phyloP scores from a whole-genome alignment of 768 basidiomycete genomes.

The Mycena epipterygia region DNA sequence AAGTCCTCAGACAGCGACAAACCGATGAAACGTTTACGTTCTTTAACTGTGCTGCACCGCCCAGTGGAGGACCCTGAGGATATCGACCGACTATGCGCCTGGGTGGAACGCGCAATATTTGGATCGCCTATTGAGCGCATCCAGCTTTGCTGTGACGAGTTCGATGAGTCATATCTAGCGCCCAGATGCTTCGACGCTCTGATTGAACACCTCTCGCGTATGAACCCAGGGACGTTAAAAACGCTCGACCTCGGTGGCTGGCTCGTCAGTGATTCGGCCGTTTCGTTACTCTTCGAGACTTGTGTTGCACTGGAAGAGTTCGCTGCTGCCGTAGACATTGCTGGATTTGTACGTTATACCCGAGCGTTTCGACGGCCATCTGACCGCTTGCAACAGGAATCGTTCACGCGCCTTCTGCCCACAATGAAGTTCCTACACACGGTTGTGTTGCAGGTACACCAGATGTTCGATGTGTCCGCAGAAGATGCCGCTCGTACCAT shows the following conservation, averaged over 20 bases:
- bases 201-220: constrained; percentile 52
- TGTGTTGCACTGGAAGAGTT: constrained; percentile 56
- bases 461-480: constrained; percentile 37
- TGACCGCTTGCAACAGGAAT: constrained; percentile 32
- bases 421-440: constrained; percentile 47
- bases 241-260: constrained; percentile 48
- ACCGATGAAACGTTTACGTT: constrained; percentile 45
- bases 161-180: constrained; percentile 38
- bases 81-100: constrained; percentile 50
- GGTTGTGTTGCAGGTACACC: constrained; percentile 49
- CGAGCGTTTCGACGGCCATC: neutral
- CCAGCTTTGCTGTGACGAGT: constrained; percentile 44
- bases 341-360: constrained; percentile 20
- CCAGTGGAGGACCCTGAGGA: constrained; percentile 36
- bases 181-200: constrained; percentile 51
- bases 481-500: constrained; percentile 43
- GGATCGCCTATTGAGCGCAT: constrained; percentile 52
- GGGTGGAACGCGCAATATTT: constrained; percentile 54
- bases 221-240: constrained; percentile 49
- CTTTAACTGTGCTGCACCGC: constrained; percentile 48
- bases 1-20: constrained; percentile 42
- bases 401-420: constrained; percentile 41
- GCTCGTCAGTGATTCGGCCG: constrained; percentile 46
- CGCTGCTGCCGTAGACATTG: constrained; percentile 44
- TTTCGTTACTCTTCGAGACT: constrained; percentile 44